Evolutionary conservation across 1,139 yeast genomes (phyloP).

Genomic region (Taphrina flavorubra): DNA sequence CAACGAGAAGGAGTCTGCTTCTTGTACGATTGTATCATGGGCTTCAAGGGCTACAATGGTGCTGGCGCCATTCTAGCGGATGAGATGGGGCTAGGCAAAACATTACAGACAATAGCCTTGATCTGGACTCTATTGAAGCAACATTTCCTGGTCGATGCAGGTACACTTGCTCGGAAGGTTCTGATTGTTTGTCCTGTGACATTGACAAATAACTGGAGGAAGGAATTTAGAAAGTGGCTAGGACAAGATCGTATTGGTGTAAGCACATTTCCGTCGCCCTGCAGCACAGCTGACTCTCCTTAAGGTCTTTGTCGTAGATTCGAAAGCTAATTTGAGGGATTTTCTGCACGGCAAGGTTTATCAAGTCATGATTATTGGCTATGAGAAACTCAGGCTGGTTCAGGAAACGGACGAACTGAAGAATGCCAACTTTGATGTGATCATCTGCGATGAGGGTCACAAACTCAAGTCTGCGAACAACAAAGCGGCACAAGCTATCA

Average conservation of each 20-base stretch:
- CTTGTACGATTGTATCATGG: constrained; percentile 81
- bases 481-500: constrained; percentile 38
- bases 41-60: constrained; percentile 59
- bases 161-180: constrained; percentile 61
- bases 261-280: constrained; percentile 47
- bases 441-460: constrained; percentile 96
- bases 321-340: constrained; percentile 62
- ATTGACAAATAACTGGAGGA: constrained; percentile 82
- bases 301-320: constrained; percentile 45
- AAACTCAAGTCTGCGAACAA: constrained; percentile 60
- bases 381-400: constrained; percentile 73
- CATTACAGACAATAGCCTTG: constrained; percentile 79
- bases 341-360: constrained; percentile 76
- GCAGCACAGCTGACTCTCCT: neutral
- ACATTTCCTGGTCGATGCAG: constrained; percentile 59
- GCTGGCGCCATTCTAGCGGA: constrained; percentile 88
- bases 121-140: constrained; percentile 83
- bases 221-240: constrained; percentile 89
- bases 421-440: constrained; percentile 63
- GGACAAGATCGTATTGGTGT: constrained; percentile 64
- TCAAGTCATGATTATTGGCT: constrained; percentile 83
- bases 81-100: constrained; percentile 97
- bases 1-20: constrained; percentile 83
- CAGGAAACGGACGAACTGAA: constrained; percentile 58
- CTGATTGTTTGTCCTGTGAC: constrained; percentile 93